These are phyloP conservation scores for Ramularia collo-cygni DNA, from an alignment of 2,329 filamentous ascomycete genomes.

Conservation along the genomic window DNA sequence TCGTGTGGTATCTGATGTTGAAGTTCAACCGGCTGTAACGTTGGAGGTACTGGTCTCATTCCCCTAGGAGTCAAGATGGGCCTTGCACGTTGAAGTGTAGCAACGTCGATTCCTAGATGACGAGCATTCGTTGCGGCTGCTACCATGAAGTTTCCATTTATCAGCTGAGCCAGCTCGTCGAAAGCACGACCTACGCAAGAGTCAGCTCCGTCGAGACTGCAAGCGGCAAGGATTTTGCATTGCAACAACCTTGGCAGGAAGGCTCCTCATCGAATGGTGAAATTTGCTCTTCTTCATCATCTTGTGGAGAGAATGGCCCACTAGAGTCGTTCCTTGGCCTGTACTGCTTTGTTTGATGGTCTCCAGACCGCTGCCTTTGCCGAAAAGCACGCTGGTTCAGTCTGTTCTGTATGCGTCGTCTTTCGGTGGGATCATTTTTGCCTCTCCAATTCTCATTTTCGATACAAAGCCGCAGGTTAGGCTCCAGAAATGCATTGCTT, in stretches of 20 bases:
- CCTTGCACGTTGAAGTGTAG: constrained; percentile 15
- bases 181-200: constrained; percentile 11
- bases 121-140: constrained; percentile 23
- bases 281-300: constrained; percentile 5
- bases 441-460: constrained; percentile 28
- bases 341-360: constrained; percentile 18
- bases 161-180: constrained; percentile 26
- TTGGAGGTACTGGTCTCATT: constrained; percentile 9
- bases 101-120: constrained; percentile 16
- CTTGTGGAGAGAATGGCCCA: constrained; percentile 6
- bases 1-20: constrained; percentile 26
- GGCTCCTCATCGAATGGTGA: constrained; percentile 3
- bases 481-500: no score
- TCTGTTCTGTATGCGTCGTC: constrained; percentile 27
- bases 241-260: no score
- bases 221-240: no score
- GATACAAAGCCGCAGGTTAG: no score
- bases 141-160: constrained; percentile 27
- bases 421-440: constrained; percentile 26
- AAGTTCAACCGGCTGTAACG: constrained; percentile 21
- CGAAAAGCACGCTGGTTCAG: constrained; percentile 29
- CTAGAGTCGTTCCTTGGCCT: constrained; percentile 13
- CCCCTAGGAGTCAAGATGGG: constrained; percentile 14
- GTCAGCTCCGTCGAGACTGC: constrained; percentile 9
- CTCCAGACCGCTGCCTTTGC: constrained; percentile 25